Conservation (phyloP, 257 asterid species). For the Handroanthus guayacan region DNA sequence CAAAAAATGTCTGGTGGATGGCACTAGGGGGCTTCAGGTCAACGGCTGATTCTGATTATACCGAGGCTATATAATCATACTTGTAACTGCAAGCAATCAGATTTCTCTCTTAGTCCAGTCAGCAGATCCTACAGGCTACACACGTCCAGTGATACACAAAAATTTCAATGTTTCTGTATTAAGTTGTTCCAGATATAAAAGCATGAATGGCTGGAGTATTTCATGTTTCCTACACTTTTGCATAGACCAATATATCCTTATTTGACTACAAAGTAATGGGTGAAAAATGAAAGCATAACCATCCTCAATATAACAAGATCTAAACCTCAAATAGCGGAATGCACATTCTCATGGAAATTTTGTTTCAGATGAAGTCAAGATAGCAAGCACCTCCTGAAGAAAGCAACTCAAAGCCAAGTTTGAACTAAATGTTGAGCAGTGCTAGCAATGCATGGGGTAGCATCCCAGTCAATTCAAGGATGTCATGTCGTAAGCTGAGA, state of each 20-base stretch:
- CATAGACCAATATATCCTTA: too few species aligned
- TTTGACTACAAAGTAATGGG: not conserved
- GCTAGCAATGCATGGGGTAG: conserved; percentile 10
- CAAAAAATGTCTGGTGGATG: not conserved
- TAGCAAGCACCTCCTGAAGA: not conserved
- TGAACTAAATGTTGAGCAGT: not conserved
- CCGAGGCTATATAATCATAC: not conserved
- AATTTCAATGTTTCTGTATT: not conserved
- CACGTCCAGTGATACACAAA: not conserved
- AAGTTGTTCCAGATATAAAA: not conserved
- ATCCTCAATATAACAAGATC: not conserved
- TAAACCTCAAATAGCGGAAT: not conserved
- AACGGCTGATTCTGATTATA: not conserved
- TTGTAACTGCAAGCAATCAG: not conserved
- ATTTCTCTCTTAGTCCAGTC: not conserved
- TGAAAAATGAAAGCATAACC: not conserved
- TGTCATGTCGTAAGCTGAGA: not conserved
- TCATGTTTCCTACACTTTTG: too few species aligned
- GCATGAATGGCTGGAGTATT: too few species aligned
- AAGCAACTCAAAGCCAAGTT: not conserved
- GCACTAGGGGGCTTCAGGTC: not conserved
- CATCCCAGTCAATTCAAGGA: conserved; percentile 24
- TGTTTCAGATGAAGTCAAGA: conserved; percentile 20
- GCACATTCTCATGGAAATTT: not conserved
- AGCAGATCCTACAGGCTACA: not conserved